phyloP scores from a whole-genome alignment of 2,329 filamentous ascomycete genomes.

The Spiromastix sp. region DNA sequence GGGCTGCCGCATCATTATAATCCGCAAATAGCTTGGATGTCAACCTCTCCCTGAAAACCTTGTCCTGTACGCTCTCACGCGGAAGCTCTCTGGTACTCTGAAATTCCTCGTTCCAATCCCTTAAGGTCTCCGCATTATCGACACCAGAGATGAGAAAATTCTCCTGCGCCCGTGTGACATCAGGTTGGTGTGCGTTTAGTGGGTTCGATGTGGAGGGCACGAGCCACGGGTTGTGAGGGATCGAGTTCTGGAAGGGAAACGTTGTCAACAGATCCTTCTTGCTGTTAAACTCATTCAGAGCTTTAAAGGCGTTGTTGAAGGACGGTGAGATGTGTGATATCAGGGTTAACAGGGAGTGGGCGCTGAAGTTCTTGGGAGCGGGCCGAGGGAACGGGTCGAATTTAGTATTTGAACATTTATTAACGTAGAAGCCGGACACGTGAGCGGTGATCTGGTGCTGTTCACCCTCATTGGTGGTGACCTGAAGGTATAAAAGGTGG shows the following conservation, averaged over 20 bases:
- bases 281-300: slow-evolving; percentile 75
- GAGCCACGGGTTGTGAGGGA: slow-evolving; percentile 85
- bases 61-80: slow-evolving; percentile 86
- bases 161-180: slow-evolving; percentile 85
- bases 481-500: slow-evolving; percentile 79
- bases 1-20: slow-evolving; percentile 89
- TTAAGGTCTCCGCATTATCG: slow-evolving; percentile 85
- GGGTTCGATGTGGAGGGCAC: slow-evolving; percentile 57
- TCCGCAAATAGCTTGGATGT: slow-evolving; percentile 95
- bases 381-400: slow-evolving; percentile 82
- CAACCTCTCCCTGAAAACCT: slow-evolving; percentile 88
- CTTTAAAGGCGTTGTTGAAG: slow-evolving; percentile 64
- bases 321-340: slow-evolving; percentile 72
- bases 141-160: slow-evolving; percentile 80
- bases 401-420: slow-evolving; percentile 88
- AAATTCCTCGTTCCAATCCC: slow-evolving; percentile 99
- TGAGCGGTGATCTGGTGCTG: slow-evolving; percentile 89
- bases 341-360: slow-evolving; percentile 78
- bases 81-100: slow-evolving; percentile 92
- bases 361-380: slow-evolving; percentile 64
- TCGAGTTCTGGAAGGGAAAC: slow-evolving; percentile 91
- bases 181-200: slow-evolving; percentile 62
- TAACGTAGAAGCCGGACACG: slow-evolving; percentile 91
- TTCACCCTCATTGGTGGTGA: slow-evolving; percentile 89
- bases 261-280: slow-evolving; percentile 79